These are phyloP conservation scores for Clavaria fumosa DNA, from an alignment of 768 basidiomycete species.

Conservation along the genomic window DNA sequence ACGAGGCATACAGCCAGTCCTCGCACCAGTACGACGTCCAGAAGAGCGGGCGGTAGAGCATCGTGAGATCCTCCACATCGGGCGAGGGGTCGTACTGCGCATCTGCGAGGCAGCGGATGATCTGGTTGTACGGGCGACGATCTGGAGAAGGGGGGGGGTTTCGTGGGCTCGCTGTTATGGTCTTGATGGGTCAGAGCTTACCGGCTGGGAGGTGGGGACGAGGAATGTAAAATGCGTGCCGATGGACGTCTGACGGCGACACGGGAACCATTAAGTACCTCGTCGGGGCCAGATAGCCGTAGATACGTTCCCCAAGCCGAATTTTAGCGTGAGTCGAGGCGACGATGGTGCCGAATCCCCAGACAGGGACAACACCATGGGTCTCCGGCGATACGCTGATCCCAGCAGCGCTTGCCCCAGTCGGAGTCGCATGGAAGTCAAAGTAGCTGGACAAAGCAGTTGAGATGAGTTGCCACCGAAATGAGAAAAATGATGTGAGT, in stretches of 20 bases:
- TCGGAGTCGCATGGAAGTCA: slow-evolving; percentile 44
- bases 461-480: neutral
- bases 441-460: slow-evolving; percentile 34
- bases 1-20: slow-evolving; percentile 42
- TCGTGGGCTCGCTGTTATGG: neutral
- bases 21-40: slow-evolving; percentile 69
- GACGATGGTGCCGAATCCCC: slow-evolving; percentile 52
- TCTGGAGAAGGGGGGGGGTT: slow-evolving; percentile 20
- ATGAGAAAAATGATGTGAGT: too few relatives aligned
- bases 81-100: slow-evolving; percentile 35
- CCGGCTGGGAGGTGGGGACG: slow-evolving; percentile 49
- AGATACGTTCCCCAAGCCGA: slow-evolving; percentile 39
- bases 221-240: slow-evolving; percentile 38
- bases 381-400: slow-evolving; percentile 29
- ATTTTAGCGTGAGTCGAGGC: slow-evolving; percentile 35
- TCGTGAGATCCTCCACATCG: slow-evolving; percentile 40
- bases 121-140: slow-evolving; percentile 53
- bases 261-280: slow-evolving; percentile 42
- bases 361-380: slow-evolving; percentile 54
- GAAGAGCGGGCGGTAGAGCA: slow-evolving; percentile 60
- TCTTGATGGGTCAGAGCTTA: slow-evolving; percentile 13
- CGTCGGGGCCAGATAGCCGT: slow-evolving; percentile 46
- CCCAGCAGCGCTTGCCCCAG: too few relatives aligned
- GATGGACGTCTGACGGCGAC: slow-evolving; percentile 35
- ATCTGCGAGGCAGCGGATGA: slow-evolving; percentile 42